Base-by-base conservation (phyloP, 1,139 yeast species). In the Ogataea hybrid region DNA sequence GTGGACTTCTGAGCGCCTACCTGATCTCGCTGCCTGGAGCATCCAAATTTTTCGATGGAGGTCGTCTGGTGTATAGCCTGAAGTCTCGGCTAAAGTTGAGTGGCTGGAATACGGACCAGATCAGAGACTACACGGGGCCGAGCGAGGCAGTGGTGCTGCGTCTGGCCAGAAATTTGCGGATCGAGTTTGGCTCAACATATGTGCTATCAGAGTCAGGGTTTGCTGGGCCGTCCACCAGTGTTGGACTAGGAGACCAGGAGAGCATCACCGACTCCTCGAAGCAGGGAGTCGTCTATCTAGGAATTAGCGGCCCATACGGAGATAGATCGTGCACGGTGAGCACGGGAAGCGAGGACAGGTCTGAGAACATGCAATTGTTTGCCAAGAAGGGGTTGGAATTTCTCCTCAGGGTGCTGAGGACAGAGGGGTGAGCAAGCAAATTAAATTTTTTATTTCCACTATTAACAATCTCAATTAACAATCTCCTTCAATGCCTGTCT, bases 11-110 rank as follows among this genome's bases (percentile, higher is more conserved):
- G 8, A 82, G 94, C 5, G 86, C 95, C 1, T 86, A 84, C 56
- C 62, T 87, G 29, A 88, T 87, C 7, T 75, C 92, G 1, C 79
- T 84, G 3, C 90, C 95, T 0, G 95, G 96, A 3, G 96, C 96
- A 0, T 83, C 92, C 10, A 68, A 74, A 46, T 87, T 84, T 64
- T 87, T 84, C 56, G 85, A 84, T 49, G 96, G 96, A 15, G 90
- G 95, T 0, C 81, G 90, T 23, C 65, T 87, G 42, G 83, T 88
- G 3, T 87, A 87, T 61, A 81, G 92, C 43, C 67, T 87, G 50
- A 79, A 79, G 52, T 87, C 89, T 29, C 69, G 95, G 39, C 70
- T 87, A 52, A 79, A 81, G 54, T 70, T 85, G 18, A 75, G 85
- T 6, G 96, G 96, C 0, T 86, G 95, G 94, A 68, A 79, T 14